Conservation (phyloP, 768 basidiomycete species). For the Aureoboletus auriporus region DNA sequence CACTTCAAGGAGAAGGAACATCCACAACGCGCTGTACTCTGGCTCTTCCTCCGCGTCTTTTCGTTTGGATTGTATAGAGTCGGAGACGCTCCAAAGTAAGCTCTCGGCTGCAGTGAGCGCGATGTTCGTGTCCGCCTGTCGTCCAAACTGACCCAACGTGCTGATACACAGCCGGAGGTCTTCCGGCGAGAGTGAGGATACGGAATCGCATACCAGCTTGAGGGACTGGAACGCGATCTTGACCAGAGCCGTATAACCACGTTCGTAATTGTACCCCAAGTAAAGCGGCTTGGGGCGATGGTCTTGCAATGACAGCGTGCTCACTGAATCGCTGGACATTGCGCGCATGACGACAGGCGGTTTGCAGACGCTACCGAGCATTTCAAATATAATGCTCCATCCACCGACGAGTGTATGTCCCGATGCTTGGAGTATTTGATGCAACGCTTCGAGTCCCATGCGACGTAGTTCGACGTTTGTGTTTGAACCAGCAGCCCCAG, state of each 20-base stretch:
- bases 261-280: slow-evolving; percentile 58
- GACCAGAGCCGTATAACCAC: slow-evolving; percentile 69
- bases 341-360: slow-evolving; percentile 38
- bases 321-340: slow-evolving; percentile 39
- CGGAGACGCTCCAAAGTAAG: slow-evolving; percentile 92
- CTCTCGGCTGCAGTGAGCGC: slow-evolving; percentile 92
- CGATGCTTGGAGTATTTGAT: slow-evolving; percentile 85
- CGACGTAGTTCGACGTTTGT: slow-evolving; percentile 72
- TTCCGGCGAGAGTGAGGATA: slow-evolving; percentile 73
- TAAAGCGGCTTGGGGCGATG: slow-evolving; percentile 43
- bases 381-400: slow-evolving; percentile 91
- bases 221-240: slow-evolving; percentile 94
- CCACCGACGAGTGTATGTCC: slow-evolving; percentile 90
- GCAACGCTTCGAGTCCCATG: slow-evolving; percentile 86
- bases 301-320: slow-evolving; percentile 38
- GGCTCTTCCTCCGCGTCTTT: slow-evolving; percentile 58
- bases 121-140: slow-evolving; percentile 93
- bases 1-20: slow-evolving; percentile 82
- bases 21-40: slow-evolving; percentile 88
- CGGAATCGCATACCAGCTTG: slow-evolving; percentile 90
- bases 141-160: slow-evolving; percentile 88
- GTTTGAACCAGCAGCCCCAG: slow-evolving; percentile 40
- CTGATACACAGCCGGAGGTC: slow-evolving; percentile 86
- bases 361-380: slow-evolving; percentile 85
- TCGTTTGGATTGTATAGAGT: slow-evolving; percentile 86